A percentile compares a stretch with the other conserved stretches of the same genome.
Conservation (phyloP, 306 rosid genomes). For the Sicyos baderoa region DNA sequence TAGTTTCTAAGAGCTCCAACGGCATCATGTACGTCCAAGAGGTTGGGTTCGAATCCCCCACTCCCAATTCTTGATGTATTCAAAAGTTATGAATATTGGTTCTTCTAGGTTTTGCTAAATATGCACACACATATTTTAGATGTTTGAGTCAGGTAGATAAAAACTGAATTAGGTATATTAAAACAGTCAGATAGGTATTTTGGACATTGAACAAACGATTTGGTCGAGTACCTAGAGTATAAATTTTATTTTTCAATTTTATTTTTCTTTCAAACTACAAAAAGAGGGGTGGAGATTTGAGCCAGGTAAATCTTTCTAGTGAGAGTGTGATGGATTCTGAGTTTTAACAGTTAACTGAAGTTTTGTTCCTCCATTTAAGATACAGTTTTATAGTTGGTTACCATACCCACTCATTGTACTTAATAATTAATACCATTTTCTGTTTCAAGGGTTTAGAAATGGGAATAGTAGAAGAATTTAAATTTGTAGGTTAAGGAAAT, state of each 20-base stretch:
- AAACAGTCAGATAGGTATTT: not conserved
- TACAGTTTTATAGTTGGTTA: not conserved
- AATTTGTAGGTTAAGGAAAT: not conserved
- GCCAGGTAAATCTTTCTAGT: not conserved
- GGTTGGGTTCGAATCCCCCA: no score
- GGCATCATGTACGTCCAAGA: no score
- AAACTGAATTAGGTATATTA: not conserved
- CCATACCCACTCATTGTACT: not conserved
- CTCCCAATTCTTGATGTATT: no score
- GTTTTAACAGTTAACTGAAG: not conserved
- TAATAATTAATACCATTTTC: not conserved
- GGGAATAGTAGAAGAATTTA: not conserved
- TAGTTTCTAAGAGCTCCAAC: no score
- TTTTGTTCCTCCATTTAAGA: not conserved
- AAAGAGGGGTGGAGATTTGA: not conserved
- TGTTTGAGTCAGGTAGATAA: not conserved
- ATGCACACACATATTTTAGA: no score
- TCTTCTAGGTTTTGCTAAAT: not conserved
- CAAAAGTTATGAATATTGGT: not conserved
- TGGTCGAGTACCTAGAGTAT: not conserved
- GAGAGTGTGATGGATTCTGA: not conserved
- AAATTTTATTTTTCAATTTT: not conserved
- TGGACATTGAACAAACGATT: not conserved
- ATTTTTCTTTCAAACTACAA: not conserved
- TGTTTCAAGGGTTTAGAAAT: not conserved